These are phyloP conservation scores for Triticum monococcum DNA, from an alignment of 176 grass and related monocot species.

Conservation along the genomic window DNA sequence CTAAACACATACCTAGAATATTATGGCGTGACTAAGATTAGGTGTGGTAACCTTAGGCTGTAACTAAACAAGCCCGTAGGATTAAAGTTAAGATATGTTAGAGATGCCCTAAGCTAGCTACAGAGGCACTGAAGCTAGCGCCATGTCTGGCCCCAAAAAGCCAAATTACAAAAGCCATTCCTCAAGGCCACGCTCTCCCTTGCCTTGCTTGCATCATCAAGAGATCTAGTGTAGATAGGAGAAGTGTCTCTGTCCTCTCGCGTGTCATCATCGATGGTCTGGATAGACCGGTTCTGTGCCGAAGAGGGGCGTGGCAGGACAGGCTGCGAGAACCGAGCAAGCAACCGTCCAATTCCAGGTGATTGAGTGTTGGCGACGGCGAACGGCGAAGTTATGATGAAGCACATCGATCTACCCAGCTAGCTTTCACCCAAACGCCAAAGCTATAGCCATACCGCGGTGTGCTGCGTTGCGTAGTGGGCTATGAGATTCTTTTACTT, in stretches of 20 bases:
- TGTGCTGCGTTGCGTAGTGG: not conserved
- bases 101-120: not conserved
- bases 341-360: slow-evolving; percentile 49
- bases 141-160: slow-evolving; percentile 34
- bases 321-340: slow-evolving; percentile 14
- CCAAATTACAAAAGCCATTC: slow-evolving; percentile 23
- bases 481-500: not conserved
- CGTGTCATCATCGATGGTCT: slow-evolving; percentile 9
- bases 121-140: not conserved
- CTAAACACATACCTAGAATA: too few species aligned
- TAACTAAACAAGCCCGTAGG: too few species aligned
- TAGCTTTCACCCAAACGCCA: slow-evolving; percentile 7
- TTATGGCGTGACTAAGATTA: too few species aligned
- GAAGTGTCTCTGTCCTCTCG: not conserved
- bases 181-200: not conserved
- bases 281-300: not conserved
- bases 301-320: not conserved
- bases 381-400: slow-evolving; percentile 37
- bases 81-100: too few species aligned
- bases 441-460: not conserved
- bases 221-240: slow-evolving; percentile 46
- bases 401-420: not conserved
- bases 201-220: slow-evolving; percentile 39
- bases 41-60: too few species aligned
- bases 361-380: slow-evolving; percentile 47